These are phyloP conservation scores for Didymella segeticola DNA, from an alignment of 2,329 filamentous ascomycete genomes.

Conservation along the genomic window DNA sequence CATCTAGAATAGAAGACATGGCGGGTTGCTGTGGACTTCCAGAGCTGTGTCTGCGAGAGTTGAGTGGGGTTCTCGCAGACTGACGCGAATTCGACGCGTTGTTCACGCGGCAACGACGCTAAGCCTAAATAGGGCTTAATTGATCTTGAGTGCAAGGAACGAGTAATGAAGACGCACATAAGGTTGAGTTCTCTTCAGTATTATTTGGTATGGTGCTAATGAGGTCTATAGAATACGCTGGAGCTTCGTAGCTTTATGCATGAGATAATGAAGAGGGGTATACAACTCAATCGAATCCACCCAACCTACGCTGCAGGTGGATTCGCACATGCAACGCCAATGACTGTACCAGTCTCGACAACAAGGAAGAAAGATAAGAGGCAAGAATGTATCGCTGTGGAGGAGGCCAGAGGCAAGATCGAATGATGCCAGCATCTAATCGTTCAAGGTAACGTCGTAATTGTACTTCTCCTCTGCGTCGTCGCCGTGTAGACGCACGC, in stretches of 20 bases:
- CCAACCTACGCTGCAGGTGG: neutral
- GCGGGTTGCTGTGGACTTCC: slow-evolving; percentile 16
- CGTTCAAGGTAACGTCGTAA: slow-evolving; percentile 28
- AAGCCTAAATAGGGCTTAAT: slow-evolving; percentile 9
- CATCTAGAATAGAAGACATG: slow-evolving; percentile 62
- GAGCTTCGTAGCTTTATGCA: neutral
- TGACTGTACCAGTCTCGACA: neutral
- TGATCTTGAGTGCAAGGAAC: neutral
- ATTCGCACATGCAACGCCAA: neutral
- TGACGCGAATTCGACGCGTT: slow-evolving; percentile 15
- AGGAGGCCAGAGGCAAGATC: neutral
- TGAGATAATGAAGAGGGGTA: slow-evolving; percentile 9
- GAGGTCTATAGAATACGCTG: neutral
- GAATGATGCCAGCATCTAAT: slow-evolving; percentile 16
- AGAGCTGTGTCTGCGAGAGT: neutral
- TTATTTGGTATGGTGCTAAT: neutral
- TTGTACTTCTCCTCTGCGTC: slow-evolving; percentile 26
- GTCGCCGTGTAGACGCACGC: slow-evolving; percentile 53
- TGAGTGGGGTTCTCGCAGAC: slow-evolving; percentile 12
- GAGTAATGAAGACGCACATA: no score
- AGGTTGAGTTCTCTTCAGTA: no score
- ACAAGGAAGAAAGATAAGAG: neutral
- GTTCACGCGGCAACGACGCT: slow-evolving; percentile 13
- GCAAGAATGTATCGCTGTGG: neutral
- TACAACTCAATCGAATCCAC: slow-evolving; percentile 6